These are phyloP conservation scores for Papilionanthe hybrid DNA, from an alignment of 116 monocot species.

Conservation along the genomic window DNA sequence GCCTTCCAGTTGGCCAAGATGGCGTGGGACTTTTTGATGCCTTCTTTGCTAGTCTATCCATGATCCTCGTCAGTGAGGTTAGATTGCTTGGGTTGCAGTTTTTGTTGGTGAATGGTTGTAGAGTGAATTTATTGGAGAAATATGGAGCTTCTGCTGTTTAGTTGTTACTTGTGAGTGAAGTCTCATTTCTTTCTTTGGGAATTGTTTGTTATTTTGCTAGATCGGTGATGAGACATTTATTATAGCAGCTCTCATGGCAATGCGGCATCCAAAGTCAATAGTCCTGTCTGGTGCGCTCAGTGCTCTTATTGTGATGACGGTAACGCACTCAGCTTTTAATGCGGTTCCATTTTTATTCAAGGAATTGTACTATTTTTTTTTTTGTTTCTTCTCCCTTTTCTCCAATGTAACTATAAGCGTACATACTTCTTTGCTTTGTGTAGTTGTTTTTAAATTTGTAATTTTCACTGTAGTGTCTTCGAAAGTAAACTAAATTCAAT, in stretches of 20 bases:
- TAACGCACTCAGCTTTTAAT: conserved; percentile 21
- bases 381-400: background rate
- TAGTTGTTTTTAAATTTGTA: background rate
- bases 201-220: conserved; percentile 24
- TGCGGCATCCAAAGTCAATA: conserved; percentile 93
- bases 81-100: background rate
- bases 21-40: conserved; percentile 77
- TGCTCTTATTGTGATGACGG: conserved; percentile 94
- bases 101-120: background rate
- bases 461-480: background rate
- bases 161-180: background rate
- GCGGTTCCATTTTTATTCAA: background rate
- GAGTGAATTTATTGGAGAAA: background rate
- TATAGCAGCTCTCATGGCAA: conserved; percentile 96
- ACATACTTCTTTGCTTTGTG: background rate
- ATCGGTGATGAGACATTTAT: conserved; percentile 99
- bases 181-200: background rate
- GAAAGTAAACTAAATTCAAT: background rate
- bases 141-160: background rate
- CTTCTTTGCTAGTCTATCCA: conserved; percentile 86
- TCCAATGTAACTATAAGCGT: background rate
- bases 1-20: conserved; percentile 14
- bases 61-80: conserved; percentile 93
- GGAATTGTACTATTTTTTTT: background rate
- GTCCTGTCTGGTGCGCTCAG: conserved; percentile 86